phyloP scores from a whole-genome alignment of 2,329 filamentous ascomycete genomes.

The Penicillium sp. region DNA sequence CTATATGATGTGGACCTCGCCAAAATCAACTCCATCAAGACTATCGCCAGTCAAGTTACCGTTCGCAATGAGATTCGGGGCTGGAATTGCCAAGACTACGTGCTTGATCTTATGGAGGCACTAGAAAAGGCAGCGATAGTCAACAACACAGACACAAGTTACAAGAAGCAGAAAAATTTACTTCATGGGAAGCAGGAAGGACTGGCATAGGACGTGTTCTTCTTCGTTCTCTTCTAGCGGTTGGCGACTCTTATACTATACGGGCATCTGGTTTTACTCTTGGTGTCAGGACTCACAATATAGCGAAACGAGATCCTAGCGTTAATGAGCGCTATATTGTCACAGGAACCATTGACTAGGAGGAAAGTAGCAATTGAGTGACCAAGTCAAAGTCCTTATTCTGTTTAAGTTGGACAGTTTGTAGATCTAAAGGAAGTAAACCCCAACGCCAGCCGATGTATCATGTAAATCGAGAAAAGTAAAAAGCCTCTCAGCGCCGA shows the following conservation, averaged over 20 bases:
- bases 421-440: neutral
- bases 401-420: neutral
- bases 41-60: conserved; percentile 12
- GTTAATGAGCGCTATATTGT: neutral
- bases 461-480: neutral
- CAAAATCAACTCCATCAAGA: conserved; percentile 12
- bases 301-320: neutral
- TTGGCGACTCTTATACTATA: neutral
- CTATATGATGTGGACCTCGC: conserved; percentile 7
- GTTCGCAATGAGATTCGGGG: conserved; percentile 22
- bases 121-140: conserved; percentile 18
- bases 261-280: neutral
- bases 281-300: neutral
- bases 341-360: neutral
- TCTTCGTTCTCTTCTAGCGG: neutral
- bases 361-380: neutral
- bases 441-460: neutral
- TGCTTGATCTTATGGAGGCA: conserved; percentile 24
- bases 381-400: neutral
- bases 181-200: conserved; percentile 11
- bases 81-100: conserved; percentile 30
- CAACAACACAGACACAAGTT: neutral
- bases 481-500: conserved; percentile 2
- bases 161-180: conserved; percentile 5
- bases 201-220: neutral